Evolutionary conservation across 106 monocot species (phyloP), one percentile per base, ranked within the genome.

Genomic region (Allium sativum): DNA sequence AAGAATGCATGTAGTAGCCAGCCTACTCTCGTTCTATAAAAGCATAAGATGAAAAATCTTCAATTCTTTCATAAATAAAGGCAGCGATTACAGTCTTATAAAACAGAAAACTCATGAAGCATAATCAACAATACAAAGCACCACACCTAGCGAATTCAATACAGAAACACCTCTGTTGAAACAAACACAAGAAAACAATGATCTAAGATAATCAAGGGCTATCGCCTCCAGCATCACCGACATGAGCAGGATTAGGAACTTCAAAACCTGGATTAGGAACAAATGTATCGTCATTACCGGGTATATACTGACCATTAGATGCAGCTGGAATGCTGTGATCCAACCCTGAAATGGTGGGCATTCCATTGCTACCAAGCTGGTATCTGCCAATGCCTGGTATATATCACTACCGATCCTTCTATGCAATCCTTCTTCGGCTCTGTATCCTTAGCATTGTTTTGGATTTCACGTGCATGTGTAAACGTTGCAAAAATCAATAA

Each of bases 241-340:
- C 58, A 31, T 40, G 18, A 18, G 31, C 20, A 1, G 74, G 74
- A 17, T 68, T 74, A 62, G 74, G 74, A 19, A 74, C 41, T n/a
- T 74, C 74, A 42, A 18, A 68, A 0, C 74, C 68, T 4, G 74
- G 68, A 42, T 74, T 74, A 15, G 74, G 74, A 22, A 74, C 74
- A 44, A 74, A 74, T 8, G 74, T 74, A 45, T 74, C 74, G 16
- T 74, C 68, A 18, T 12, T 18, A 0, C 74, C 74, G 0, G 68
- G 74, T 12, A 74, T 13, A 40, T 62, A 68, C 51, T 48, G 61
- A 9, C 47, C 47, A 40, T 56, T 46, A n/a, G 46, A 46, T 9
- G 68, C 74, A 7, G 68, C 74, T n/a, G 74, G 74, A 12, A 42
- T 48, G 47, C 74, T 74, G 68, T 68, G 54, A 66, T 74, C 74